A percentile compares a stretch with the other conserved stretches of the same genome.
phyloP scores from a whole-genome alignment of 805 yeast genomes.

The Cyberlindnera mississippiensis region DNA sequence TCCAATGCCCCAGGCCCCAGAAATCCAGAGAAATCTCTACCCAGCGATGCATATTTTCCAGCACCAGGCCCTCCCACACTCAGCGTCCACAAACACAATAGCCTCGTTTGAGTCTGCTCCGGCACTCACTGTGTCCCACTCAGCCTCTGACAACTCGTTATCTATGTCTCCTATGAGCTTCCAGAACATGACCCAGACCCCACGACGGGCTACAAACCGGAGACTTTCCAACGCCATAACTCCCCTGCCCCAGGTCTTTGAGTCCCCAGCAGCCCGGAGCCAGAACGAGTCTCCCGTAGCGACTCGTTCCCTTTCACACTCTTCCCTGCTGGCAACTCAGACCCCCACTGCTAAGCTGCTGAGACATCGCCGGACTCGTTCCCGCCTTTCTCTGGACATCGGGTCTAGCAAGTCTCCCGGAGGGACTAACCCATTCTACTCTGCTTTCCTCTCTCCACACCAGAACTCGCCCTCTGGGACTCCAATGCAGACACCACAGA shows the following conservation, averaged over 20 bases:
- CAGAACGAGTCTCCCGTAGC: slow-evolving; percentile 7
- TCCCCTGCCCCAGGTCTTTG: slow-evolving; percentile 17
- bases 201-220: slow-evolving; percentile 6
- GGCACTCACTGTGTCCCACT: slow-evolving; percentile 25
- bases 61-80: slow-evolving; percentile 21
- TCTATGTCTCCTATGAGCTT: slow-evolving; percentile 11
- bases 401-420: slow-evolving; percentile 31
- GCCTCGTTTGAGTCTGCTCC: slow-evolving; percentile 32
- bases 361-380: slow-evolving; percentile 19
- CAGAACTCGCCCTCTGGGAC: slow-evolving; percentile 20
- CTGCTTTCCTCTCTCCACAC: slow-evolving; percentile 38
- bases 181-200: slow-evolving; percentile 10
- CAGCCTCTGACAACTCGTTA: slow-evolving; percentile 23
- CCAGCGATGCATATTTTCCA: slow-evolving; percentile 20
- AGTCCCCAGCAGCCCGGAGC: slow-evolving; percentile 9
- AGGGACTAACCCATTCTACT: slow-evolving; percentile 44
- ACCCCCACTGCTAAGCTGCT: slow-evolving; percentile 9
- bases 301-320: slow-evolving; percentile 8
- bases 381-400: slow-evolving; percentile 17
- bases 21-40: slow-evolving; percentile 14
- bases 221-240: slow-evolving; percentile 19
- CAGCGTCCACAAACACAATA: slow-evolving; percentile 27
- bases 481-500: slow-evolving; percentile 25
- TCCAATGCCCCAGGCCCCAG: neutral
- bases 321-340: slow-evolving; percentile 2